Base-by-base conservation (phyloP, 2,329 filamentous ascomycete genomes). In the Xylariaceae sp. region DNA sequence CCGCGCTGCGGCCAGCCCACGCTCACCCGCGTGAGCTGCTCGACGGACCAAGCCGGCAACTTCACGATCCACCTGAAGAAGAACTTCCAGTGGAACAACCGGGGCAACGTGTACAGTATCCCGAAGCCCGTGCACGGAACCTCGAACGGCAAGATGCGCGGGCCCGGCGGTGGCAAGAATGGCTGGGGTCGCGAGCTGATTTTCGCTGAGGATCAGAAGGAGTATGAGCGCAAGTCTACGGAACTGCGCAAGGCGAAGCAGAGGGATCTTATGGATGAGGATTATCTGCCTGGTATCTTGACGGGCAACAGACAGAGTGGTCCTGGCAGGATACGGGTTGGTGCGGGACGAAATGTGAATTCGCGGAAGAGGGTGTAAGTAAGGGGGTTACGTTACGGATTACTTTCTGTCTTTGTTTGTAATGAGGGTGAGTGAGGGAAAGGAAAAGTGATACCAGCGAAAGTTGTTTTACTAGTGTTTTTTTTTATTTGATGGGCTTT, bases 1-100 rank as follows among this genome's bases (percentile, higher is more conserved):
- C 87, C 90, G 1, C 84, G 87, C 54, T 99, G 94, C 73, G 94
- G 94, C 10, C 91, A 95, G 72, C 82, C 90, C 1, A 93, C 92
- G 0, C 81, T 99, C 23, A 91, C 88, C 6, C 86, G 93, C 63
- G 89, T 92, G 0, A 88, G 88, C 23, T 97, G 92, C 80, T 89
- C 88, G 34, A 97, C 92, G 2, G 88, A 92, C 69, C 79, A 85
- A 30, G 82, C 86, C 54, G 94, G 94, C 55, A 85, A 87, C 68
- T 95, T 97, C 77, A 86, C 83, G 60, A 76, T 99, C 61, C 90
- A 97, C 72, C 79, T 99, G 61, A 96, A 96, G 80, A 88, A 87
- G 75, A 96, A 96, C 74, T 96, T 94, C 80, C 91, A 97, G 76
- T 96, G 88, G 87, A 97, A 96, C 76, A 96, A 88, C 67, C 83